Conservation (phyloP, 495 filamentous ascomycete species). For the Pyrenopolyporus hunteri region DNA sequence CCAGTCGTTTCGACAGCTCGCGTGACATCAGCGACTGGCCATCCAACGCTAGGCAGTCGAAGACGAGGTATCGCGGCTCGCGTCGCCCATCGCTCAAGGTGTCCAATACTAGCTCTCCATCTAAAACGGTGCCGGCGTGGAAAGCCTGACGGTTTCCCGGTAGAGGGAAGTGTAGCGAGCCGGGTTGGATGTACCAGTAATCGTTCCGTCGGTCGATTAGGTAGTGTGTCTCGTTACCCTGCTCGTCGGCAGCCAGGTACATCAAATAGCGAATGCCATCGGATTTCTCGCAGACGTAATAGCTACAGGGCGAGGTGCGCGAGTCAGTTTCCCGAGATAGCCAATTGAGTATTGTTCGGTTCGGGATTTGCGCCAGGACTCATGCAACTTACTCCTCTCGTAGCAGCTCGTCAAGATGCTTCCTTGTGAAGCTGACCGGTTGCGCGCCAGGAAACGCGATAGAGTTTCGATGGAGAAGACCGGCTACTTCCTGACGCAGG, state of each 20-base stretch:
- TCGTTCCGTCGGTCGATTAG: constrained; percentile 97
- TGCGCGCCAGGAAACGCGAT: constrained; percentile 87
- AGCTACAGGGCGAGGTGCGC: constrained; percentile 52
- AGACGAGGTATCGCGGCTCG: constrained; percentile 84
- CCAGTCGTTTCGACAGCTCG: constrained; percentile 84
- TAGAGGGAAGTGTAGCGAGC: constrained; percentile 79
- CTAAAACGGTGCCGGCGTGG: constrained; percentile 82
- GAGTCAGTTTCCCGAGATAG: constrained; percentile 2
- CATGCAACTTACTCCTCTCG: constrained; percentile 65
- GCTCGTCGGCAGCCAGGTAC: constrained; percentile 71
- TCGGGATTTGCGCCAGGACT: background rate
- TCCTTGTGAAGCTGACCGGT: constrained; percentile 84
- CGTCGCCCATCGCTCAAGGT: constrained; percentile 62
- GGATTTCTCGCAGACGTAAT: constrained; percentile 98
- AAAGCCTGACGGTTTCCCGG: constrained; percentile 65
- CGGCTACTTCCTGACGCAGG: constrained; percentile 76
- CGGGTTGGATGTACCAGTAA: constrained; percentile 76
- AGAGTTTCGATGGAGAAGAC: constrained; percentile 70
- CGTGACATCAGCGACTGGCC: constrained; percentile 73
- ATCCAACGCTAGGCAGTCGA: constrained; percentile 89
- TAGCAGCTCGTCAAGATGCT: constrained; percentile 78
- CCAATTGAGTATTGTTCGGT: background rate
- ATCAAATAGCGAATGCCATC: constrained; percentile 95
- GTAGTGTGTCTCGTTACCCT: constrained; percentile 67
- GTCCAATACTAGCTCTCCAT: constrained; percentile 92